Evolutionary conservation across 2,329 filamentous ascomycete species (phyloP), one percentile per base, ranked within the genome.

Genomic region (Fusarium anguioides): DNA sequence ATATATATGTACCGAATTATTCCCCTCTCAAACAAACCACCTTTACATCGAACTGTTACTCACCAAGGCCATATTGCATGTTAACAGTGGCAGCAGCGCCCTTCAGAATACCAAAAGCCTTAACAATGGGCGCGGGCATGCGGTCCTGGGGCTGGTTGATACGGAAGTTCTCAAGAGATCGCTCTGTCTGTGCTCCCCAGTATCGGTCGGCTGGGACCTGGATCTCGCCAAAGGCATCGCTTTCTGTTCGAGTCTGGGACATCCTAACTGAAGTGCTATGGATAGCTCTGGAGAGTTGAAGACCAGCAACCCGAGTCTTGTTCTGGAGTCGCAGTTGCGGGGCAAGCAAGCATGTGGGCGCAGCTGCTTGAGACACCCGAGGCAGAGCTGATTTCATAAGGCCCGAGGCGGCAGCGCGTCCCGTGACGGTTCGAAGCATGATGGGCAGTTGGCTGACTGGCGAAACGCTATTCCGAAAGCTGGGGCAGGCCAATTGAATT

Each of bases 61-160:
- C 82, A 90, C 90, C 92, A 66, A 99, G 91, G 72, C 96, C 96
- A 81, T 87, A 98, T 79, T 89, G 89, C 89, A 97, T 94, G 84
- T 99, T 99, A 68, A 98, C 96, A 9, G 91, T 93, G 45, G 96
- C 96, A 41, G 96, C 96, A 57, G 96, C 96, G 69, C 94, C 95
- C 88, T 99, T 99, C 70, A 99, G 86, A 75, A 98, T 96, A 78
- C 96, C 96, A 79, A 99, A 97, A 8, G 96, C 96, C 81, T 89
- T 91, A 76, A 98, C 85, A 73, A 99, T 91, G 42, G 94, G 92
- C 69, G 93, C 90, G 46, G 96, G 96, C 94, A 98, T 98, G 79
- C 96, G 94, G 79, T 99, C 96, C 82, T 97, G 93, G 63, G 96
- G 96, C 86, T 98, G 96, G 84, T 98, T 98, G 89, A 99, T 98